Percentiles rank a stretch among this genome's conserved stretches.
Evolutionary conservation across 2,329 filamentous ascomycete genomes (phyloP).

Genomic region (Hypoxylon sp.): DNA sequence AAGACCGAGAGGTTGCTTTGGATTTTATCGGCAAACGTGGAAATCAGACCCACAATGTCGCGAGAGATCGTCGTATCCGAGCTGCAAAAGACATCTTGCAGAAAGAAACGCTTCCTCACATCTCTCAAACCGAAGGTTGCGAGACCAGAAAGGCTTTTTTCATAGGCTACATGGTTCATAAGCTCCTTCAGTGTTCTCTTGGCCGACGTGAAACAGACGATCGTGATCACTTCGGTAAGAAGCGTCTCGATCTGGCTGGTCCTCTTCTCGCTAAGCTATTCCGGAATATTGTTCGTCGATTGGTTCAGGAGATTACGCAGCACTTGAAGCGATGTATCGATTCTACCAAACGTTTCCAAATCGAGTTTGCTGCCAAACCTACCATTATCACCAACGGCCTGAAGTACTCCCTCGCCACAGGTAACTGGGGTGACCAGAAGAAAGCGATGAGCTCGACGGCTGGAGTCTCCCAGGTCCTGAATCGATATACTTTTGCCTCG

Average conservation of each 20-base stretch:
- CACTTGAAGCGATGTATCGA: conserved; percentile 96
- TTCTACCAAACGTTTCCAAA: conserved; percentile 87
- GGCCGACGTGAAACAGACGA: conserved; percentile 96
- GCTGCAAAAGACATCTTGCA: conserved; percentile 95
- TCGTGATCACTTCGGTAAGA: conserved; percentile 99
- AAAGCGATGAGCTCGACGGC: conserved; percentile 96
- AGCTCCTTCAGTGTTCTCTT: conserved; percentile 91
- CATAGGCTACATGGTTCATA: conserved; percentile 98
- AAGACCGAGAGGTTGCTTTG: conserved; percentile 92
- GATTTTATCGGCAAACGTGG: conserved; percentile 97
- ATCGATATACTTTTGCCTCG: conserved; percentile 97
- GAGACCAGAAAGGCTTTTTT: conserved; percentile 98
- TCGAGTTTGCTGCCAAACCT: conserved; percentile 91
- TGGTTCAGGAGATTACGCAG: conserved; percentile 90
- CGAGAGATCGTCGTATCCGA: conserved; percentile 89
- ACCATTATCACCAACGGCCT: conserved; percentile 92
- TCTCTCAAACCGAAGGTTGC: conserved; percentile 93
- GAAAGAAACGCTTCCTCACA: conserved; percentile 96
- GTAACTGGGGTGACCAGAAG: conserved; percentile 99
- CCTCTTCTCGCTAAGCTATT: conserved; percentile 97
- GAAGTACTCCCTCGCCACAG: conserved; percentile 96
- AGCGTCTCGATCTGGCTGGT: conserved; percentile 94
- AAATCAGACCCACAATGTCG: conserved; percentile 78
- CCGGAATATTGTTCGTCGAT: conserved; percentile 89
- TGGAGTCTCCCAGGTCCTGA: conserved; percentile 97